These are phyloP conservation scores for Citrus reticulata DNA, from an alignment of 345 rosid genomes.

Conservation along the genomic window DNA sequence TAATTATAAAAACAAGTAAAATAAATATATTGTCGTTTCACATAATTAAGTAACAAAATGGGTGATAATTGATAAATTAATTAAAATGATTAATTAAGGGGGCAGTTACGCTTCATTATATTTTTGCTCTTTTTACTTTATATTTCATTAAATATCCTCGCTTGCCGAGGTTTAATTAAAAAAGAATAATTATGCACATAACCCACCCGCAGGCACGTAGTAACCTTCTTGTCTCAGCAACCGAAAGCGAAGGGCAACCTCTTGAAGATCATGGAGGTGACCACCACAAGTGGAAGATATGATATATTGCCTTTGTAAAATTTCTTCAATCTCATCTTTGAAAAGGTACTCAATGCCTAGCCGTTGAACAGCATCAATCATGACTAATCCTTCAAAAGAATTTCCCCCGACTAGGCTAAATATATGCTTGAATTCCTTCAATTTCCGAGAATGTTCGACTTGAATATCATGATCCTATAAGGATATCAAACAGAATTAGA, in stretches of 20 bases:
- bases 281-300: not conserved
- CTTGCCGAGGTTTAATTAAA: too few species aligned
- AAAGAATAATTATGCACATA: not conserved
- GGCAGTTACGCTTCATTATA: too few species aligned
- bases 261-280: constrained; percentile 10
- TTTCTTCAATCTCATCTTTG: constrained; percentile 1
- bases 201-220: constrained; percentile 23
- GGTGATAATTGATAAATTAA: too few species aligned
- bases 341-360: not conserved
- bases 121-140: too few species aligned
- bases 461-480: not conserved
- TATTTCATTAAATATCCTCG: too few species aligned
- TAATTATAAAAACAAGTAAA: not conserved
- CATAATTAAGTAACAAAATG: too few species aligned
- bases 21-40: too few species aligned
- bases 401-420: not conserved
- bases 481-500: too few species aligned
- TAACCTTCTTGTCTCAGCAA: constrained; percentile 28
- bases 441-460: not conserved
- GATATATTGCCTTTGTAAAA: not conserved
- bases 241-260: constrained; percentile 24
- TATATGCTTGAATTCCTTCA: not conserved
- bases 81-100: too few species aligned
- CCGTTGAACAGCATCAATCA: constrained; percentile 1
- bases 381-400: not conserved